Conservation (phyloP, 768 basidiomycete genomes). For the Boletellus ananiceps region DNA sequence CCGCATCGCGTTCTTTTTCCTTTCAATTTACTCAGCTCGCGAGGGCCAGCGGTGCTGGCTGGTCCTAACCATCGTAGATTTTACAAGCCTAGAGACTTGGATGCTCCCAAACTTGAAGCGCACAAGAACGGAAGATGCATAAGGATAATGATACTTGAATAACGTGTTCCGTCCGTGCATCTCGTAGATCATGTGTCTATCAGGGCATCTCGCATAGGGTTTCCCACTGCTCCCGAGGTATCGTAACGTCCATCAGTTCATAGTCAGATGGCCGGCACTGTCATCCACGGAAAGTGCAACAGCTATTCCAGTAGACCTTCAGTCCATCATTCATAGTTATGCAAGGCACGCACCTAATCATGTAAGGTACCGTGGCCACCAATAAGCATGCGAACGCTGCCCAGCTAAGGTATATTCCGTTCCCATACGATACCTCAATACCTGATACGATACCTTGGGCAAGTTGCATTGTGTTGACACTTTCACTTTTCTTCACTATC, state of each 20-base stretch:
- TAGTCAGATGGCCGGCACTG: slow-evolving; percentile 27
- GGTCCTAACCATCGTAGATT: no score
- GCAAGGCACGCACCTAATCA: slow-evolving; percentile 58
- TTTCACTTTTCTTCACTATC: slow-evolving; percentile 58
- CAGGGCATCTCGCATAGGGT: slow-evolving; percentile 2
- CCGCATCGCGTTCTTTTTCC: background rate
- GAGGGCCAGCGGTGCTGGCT: no score
- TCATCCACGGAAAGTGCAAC: slow-evolving; percentile 76
- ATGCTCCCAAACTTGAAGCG: background rate
- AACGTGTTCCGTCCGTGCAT: slow-evolving; percentile 14
- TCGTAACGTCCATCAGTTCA: slow-evolving; percentile 16
- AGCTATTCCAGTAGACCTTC: slow-evolving; percentile 39
- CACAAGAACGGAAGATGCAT: background rate
- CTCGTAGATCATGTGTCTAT: slow-evolving; percentile 6
- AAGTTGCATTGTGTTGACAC: slow-evolving; percentile 51
- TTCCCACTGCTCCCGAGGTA: slow-evolving; percentile 5
- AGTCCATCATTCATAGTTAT: background rate
- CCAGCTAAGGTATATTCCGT: slow-evolving; percentile 67
- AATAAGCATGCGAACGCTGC: slow-evolving; percentile 65
- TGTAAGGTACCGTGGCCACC: slow-evolving; percentile 66
- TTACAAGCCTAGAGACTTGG: background rate
- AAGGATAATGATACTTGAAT: slow-evolving; percentile 21
- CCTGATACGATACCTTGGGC: slow-evolving; percentile 46
- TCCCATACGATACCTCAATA: slow-evolving; percentile 57
- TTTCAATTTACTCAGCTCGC: background rate